Base-by-base conservation (phyloP, 345 rosid genomes). In the Corymbia maculata region DNA sequence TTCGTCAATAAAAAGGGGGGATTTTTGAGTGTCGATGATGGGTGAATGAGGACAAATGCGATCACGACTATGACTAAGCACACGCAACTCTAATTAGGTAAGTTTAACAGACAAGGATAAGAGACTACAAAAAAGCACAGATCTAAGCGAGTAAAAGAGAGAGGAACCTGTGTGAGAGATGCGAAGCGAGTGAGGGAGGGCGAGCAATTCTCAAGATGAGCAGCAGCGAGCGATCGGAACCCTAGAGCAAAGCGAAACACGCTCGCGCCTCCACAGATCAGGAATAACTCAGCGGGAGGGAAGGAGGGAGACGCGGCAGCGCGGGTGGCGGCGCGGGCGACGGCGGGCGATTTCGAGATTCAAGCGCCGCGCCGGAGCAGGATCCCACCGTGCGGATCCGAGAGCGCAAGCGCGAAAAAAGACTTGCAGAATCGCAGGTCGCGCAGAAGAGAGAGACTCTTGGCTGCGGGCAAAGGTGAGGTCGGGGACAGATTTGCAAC, bases 171-270 rank as follows among this genome's bases (percentile, higher is more conserved):
- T 36, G 42, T 36, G 42, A 36, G 42, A 36, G 42, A 36, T 36
- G 42, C 42, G 42, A 36, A 36, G 42, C 42, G 42, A 36, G 42
- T 36, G 42, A 36, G 42, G 42, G 4, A 36, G 42, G 3, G 42
- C 42, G 42, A 36, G 42, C 42, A 36, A 36, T 36, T 36, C 42
- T 36, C 3, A 36, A 36, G 42, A 36, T 36, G 42, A 94, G 98
- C 92, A 94, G 98, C 95, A 96, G 95, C 85, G 87, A 93, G 90
- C 85, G 92, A 90, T 89, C 91, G 94, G 90, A 87, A 89, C 68
- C 86, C 80, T 52, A 85, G 87, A 51, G 86, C 88, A 75, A 19
- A 45, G 88, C 82, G 52, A 85, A 82, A 32, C 90, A 87, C 90
- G 84, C 88, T 89, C 70, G 49, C 80, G 52, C 51, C 85, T 89